Evolutionary conservation across 2,329 filamentous ascomycete species (phyloP), one percentile per base, ranked within the genome.

Genomic region (Botrytis fragariae): DNA sequence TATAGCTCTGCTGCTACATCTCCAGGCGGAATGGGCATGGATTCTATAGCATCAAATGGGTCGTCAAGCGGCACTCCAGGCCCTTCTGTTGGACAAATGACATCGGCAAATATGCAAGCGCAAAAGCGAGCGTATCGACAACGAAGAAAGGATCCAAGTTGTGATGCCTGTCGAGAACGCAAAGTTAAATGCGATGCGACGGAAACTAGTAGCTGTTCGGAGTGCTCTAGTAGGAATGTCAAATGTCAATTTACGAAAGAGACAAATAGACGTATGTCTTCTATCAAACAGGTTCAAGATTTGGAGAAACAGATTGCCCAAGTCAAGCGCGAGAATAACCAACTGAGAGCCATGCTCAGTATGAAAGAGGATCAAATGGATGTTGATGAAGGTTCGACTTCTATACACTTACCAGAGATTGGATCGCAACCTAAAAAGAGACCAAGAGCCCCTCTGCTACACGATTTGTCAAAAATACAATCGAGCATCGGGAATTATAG

Each of bases 161-260:
- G 96, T 82, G 96, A 99, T 85, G 96, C 96, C 69, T 99, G 96
- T 82, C 89, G 96, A 74, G 96, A 99, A 79, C 85, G 90, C 76
- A 92, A 92, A 83, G 90, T 92, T 80, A 92, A 92, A 87, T 99
- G 96, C 82, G 96, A 99, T 85, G 96, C 96, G 45, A 98, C 96
- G 25, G 96, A 98, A 81, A 97, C 93, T 29, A 91, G 93, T 18
- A 97, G 95, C 83, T 99, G 96, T 82, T 98, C 96, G 2, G 96
- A 99, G 83, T 99, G 96, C 84, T 96, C 94, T 7, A 98, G 95
- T 82, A 91, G 96, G 77, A 97, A 95, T 81, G 95, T 98, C 77
- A 97, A 97, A 82, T 99, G 96, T 81, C 95, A 98, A 81, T 99
- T 99, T 81, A 99, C 96, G 68, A 99, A 99, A 84, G 96, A 99